Base-by-base conservation (phyloP, 2,329 filamentous ascomycete genomes). In the Ilyonectria destructans region DNA sequence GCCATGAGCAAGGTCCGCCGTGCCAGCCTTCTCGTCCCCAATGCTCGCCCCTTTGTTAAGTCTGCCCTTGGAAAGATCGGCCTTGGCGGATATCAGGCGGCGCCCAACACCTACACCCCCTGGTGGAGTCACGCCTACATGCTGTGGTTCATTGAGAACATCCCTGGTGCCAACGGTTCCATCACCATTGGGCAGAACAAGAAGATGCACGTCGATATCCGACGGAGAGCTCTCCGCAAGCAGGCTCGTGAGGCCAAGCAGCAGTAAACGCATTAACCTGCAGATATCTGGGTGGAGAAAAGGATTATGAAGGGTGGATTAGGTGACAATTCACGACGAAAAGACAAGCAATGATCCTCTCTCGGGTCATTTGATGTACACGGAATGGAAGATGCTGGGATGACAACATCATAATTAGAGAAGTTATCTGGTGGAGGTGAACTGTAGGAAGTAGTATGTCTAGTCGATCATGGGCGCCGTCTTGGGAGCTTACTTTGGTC, bases 1-100 rank as follows among this genome's bases (percentile, higher is more conserved):
- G 94, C 96, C 77, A 99, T 99, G 96, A 96, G 93, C 83, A 99
- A 99, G 88, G 90, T 99, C 75, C 92, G 94, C 76, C 92, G 91
- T 64, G 85, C 94, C 0, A 96, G 89, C 71, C 82, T 91, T 52
- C 85, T 95, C 65, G 92, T 98, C 52, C 96, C 96, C 10, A 94
- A 88, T 67, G 93, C 96, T 15, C 92, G 91, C 80, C 85, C 87
- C 61, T 98, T 98, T 80, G 96, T 99, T 64, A 89, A 88, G 75
- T 86, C 93, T 7, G 90, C 92, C 0, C 85, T 99, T 66, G 84
- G 88, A 71, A 97, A 96, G 86, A 88, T 99, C 76, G 96, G 96
- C 55, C 89, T 89, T 63, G 93, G 94, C 68, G 90, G 92, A 57
- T 93, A 93, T 74, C 93, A 97, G 78, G 88, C 89, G 13, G 92